phyloP scores from a whole-genome alignment of 345 rosid species.

The Eucalyptus guilfoylei region DNA sequence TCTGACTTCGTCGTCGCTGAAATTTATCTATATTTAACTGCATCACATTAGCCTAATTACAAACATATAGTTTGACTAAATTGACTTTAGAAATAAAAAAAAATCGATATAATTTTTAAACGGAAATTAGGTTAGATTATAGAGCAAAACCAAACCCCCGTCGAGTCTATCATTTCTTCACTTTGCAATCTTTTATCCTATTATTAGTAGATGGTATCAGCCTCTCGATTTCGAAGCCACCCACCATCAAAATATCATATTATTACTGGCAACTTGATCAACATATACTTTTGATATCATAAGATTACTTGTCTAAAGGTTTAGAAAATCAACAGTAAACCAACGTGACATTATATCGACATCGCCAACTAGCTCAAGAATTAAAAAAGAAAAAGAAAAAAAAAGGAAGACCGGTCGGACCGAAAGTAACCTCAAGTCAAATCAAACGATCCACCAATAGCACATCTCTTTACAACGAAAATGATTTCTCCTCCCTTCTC shows the following conservation, averaged over 20 bases:
- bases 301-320: neutral
- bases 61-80: neutral
- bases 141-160: neutral
- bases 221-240: neutral
- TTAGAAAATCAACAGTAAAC: neutral
- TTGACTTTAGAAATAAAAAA: neutral
- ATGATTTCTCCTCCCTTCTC: neutral
- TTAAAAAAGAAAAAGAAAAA: neutral
- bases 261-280: neutral
- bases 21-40: neutral
- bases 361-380: neutral
- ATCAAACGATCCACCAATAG: neutral
- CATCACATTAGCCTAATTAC: neutral
- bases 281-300: neutral
- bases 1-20: accelerated
- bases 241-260: neutral
- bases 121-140: neutral
- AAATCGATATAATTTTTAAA: neutral
- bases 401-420: neutral
- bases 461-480: neutral
- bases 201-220: neutral
- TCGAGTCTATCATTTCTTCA: neutral
- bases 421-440: neutral
- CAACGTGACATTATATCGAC: neutral
- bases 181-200: neutral